These are phyloP conservation scores for Pythium rishiriense DNA, from an alignment of 352 stramenopile genomes.

Conservation along the genomic window DNA sequence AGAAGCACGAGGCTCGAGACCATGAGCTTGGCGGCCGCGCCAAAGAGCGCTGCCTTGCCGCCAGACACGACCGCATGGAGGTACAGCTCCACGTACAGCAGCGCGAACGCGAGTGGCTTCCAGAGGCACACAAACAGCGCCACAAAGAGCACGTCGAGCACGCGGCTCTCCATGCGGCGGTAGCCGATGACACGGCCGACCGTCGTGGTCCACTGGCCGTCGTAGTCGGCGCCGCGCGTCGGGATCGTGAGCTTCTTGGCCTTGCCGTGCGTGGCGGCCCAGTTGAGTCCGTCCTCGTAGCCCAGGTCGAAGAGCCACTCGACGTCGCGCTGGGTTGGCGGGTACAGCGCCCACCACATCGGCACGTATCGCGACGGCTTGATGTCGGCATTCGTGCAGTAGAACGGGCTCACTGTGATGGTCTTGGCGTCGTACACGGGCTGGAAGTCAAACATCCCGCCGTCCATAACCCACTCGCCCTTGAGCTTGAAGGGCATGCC, in stretches of 20 bases:
- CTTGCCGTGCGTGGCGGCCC: slow-evolving; percentile 54
- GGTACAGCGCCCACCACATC: slow-evolving; percentile 85
- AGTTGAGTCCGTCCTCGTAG: slow-evolving; percentile 78
- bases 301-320: slow-evolving; percentile 86
- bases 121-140: slow-evolving; percentile 73
- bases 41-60: slow-evolving; percentile 69
- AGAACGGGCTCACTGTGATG: slow-evolving; percentile 83
- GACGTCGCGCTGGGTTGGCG: slow-evolving; percentile 62
- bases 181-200: slow-evolving; percentile 82
- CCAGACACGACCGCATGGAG: slow-evolving; percentile 65
- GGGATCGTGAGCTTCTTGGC: slow-evolving; percentile 51
- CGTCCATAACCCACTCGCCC: slow-evolving; percentile 87
- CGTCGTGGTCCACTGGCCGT: slow-evolving; percentile 64
- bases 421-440: slow-evolving; percentile 71
- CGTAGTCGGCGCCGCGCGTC: slow-evolving; percentile 51
- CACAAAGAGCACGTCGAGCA: slow-evolving; percentile 77
- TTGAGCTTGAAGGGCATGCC: slow-evolving; percentile 83
- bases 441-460: slow-evolving; percentile 82
- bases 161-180: slow-evolving; percentile 56
- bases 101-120: slow-evolving; percentile 75
- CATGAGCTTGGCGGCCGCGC: slow-evolving; percentile 68
- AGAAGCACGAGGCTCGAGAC: slow-evolving; percentile 62
- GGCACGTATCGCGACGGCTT: slow-evolving; percentile 90
- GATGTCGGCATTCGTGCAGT: slow-evolving; percentile 87
- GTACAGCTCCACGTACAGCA: slow-evolving; percentile 84